Evolutionary conservation across 768 basidiomycete genomes (phyloP), one percentile per base, ranked within the genome.

Genomic region (Mycena amicta): DNA sequence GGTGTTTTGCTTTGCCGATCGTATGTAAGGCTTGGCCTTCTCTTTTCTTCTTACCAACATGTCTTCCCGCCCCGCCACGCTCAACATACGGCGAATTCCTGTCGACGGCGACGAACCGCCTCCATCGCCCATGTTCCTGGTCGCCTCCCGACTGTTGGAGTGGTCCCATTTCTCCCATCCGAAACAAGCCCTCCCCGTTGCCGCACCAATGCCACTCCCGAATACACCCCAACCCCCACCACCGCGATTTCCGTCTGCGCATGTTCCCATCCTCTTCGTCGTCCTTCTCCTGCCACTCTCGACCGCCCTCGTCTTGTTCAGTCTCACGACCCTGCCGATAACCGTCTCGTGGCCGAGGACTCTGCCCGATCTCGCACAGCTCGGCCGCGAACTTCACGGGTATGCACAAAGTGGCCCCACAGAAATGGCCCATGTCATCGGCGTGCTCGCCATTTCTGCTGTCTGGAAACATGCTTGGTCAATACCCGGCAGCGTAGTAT

Each of bases 401-500:
- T 94, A 93, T 71, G 85, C 89, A 8, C 88, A 88, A 69, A 87
- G 86, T 58, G 89, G 90, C 12, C 64, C 76, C 28, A 77, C 74
- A 2, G 83, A 88, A 20, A 77, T 85, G 53, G 80, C 82, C 6
- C 95, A 96, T 73, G 91, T 96, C 53, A 71, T 95, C 41, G 85
- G 81, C 25, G 93, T 95, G 50, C 80, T 98, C 66, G 86, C 89
- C 37, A 80, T 95, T 15, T 88, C 90, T 18, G 92, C 92, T 3
- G 77, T 93, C 27, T 98, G 94, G 93, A 97, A 95, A 74, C 95
- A 98, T 71, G 93, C 95, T 3, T 98, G 95, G 95, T 95, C 92
- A 59, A 84, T 98, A 57, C 95, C 95, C 8, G 95, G 95, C 5
- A 94, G 92, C 64, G 93, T 96, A 49, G 81, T 96, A 50, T 88